Evolutionary conservation across 169 alveolate genomes (phyloP).

Genomic region (Condylostoma magnum): DNA sequence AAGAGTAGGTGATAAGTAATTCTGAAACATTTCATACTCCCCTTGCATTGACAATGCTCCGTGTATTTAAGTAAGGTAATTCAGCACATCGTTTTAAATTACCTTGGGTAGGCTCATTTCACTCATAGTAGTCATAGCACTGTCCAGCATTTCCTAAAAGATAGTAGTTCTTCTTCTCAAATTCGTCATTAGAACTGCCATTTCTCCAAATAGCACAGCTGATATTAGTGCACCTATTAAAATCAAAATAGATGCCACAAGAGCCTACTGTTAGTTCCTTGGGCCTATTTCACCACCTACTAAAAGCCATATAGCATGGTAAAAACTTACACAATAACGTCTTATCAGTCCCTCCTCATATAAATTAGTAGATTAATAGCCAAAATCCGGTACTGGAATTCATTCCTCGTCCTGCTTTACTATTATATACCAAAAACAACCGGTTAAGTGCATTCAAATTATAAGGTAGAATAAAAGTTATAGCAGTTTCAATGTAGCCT

Average conservation of each 20-base stretch:
- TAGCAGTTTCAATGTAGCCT: conserved; percentile 29
- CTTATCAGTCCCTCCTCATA: conserved; percentile 1
- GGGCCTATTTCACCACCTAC: conserved; percentile 54
- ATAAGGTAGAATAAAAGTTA: conserved; percentile 36
- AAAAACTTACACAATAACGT: conserved; percentile 35
- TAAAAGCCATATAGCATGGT: conserved; percentile 34
- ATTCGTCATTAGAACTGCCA: conserved; percentile 42
- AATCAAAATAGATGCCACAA: conserved; percentile 20
- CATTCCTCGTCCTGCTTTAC: conserved; percentile 32
- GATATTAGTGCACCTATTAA: conserved; percentile 48
- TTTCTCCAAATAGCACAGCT: conserved; percentile 60
- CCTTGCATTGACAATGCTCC: conserved; percentile 27
- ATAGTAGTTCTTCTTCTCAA: conserved; percentile 18
- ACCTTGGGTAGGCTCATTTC: conserved; percentile 35
- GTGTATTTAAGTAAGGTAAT: conserved; percentile 31
- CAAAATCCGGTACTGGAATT: conserved; percentile 6
- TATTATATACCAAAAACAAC: conserved; percentile 52
- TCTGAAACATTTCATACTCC: conserved; percentile 38
- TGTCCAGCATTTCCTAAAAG: conserved; percentile 38
- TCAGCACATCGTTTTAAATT: conserved; percentile 14
- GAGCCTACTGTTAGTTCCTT: conserved; percentile 23
- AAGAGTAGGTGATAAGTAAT: conserved; percentile 37
- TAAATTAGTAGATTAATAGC: not conserved
- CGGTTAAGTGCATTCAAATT: conserved; percentile 46
- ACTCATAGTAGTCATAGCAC: conserved; percentile 40